Conservation (phyloP, 2,329 filamentous ascomycete genomes). For the Albophoma yamanashiensis region DNA sequence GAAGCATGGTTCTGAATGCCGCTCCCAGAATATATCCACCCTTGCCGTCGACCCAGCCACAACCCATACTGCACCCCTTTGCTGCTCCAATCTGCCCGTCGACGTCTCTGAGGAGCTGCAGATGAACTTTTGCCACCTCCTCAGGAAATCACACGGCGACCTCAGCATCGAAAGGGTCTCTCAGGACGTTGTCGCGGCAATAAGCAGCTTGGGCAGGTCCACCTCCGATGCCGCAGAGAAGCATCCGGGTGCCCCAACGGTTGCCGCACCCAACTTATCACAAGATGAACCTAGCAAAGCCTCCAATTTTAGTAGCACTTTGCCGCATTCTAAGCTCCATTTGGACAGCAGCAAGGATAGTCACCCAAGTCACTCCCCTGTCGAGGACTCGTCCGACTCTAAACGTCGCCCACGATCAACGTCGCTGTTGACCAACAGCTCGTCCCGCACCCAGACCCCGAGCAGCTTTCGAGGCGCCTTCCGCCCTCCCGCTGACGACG, state of each 20-base stretch:
- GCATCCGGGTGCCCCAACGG: slow-evolving; percentile 2
- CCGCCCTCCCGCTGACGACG: slow-evolving; percentile 22
- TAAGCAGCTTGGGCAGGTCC: slow-evolving; percentile 9
- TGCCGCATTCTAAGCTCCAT: neutral
- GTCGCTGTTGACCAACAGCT: slow-evolving; percentile 10
- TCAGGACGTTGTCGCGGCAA: slow-evolving; percentile 30
- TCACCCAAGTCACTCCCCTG: neutral
- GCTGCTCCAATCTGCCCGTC: slow-evolving; percentile 35
- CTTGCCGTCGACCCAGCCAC: slow-evolving; percentile 6
- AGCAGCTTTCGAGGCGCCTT: slow-evolving; percentile 9
- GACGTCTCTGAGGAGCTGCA: slow-evolving; percentile 38
- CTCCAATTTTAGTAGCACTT: neutral
- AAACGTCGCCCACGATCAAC: slow-evolving; percentile 8
- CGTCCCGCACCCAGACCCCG: slow-evolving; percentile 11
- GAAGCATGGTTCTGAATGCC: slow-evolving; percentile 26
- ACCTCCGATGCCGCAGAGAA: neutral
- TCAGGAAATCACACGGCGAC: slow-evolving; percentile 26
- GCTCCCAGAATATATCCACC: neutral
- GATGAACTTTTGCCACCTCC: slow-evolving; percentile 37
- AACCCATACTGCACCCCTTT: slow-evolving; percentile 33
- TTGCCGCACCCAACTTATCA: slow-evolving; percentile 7
- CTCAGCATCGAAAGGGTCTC: slow-evolving; percentile 33
- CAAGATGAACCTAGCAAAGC: neutral
- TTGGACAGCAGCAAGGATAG: neutral
- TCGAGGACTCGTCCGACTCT: slow-evolving; percentile 2